Conservation (phyloP, 179 eudicot species). For the Corrigiola litoralis region DNA sequence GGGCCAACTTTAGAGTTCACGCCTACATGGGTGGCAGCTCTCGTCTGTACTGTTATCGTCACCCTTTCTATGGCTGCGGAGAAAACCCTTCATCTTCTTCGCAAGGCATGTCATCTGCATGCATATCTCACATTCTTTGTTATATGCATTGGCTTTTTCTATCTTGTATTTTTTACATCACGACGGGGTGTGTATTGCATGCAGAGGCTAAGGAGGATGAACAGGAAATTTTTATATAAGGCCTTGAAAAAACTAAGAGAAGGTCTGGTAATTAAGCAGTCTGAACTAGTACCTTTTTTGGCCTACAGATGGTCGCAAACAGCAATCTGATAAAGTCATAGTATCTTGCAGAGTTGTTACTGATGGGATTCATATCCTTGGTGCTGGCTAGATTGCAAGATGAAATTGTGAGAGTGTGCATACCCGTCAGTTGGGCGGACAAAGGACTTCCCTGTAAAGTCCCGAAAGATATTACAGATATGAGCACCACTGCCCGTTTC, state of each 20-base stretch:
- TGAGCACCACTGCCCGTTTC: slow-evolving; percentile 5
- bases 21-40: slow-evolving; percentile 31
- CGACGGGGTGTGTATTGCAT: not conserved
- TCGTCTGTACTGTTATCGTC: slow-evolving; percentile 28
- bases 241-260: slow-evolving; percentile 27
- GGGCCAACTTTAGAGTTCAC: slow-evolving; percentile 27
- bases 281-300: not conserved
- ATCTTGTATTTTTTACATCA: not conserved
- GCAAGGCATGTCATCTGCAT: slow-evolving; percentile 7
- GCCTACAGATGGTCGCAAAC: not conserved
- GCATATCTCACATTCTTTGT: not conserved
- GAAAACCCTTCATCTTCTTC: slow-evolving; percentile 19
- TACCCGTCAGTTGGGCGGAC: slow-evolving; percentile 24
- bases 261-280: slow-evolving; percentile 13
- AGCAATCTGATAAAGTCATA: not conserved
- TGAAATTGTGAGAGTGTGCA: slow-evolving; percentile 21
- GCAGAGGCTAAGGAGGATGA: slow-evolving; percentile 30
- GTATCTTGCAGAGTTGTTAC: slow-evolving; percentile 22
- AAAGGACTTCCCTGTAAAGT: slow-evolving; percentile 29
- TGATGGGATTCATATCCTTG: slow-evolving; percentile 32
- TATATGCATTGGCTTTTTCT: not conserved
- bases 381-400: slow-evolving; percentile 30
- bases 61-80: slow-evolving; percentile 22
- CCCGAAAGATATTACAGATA: not conserved
- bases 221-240: slow-evolving; percentile 23